Evolutionary conservation across 192 early-diverging fungal genomes (phyloP), one percentile per base, ranked within the genome.

Genomic region (Diversispora epigaea): DNA sequence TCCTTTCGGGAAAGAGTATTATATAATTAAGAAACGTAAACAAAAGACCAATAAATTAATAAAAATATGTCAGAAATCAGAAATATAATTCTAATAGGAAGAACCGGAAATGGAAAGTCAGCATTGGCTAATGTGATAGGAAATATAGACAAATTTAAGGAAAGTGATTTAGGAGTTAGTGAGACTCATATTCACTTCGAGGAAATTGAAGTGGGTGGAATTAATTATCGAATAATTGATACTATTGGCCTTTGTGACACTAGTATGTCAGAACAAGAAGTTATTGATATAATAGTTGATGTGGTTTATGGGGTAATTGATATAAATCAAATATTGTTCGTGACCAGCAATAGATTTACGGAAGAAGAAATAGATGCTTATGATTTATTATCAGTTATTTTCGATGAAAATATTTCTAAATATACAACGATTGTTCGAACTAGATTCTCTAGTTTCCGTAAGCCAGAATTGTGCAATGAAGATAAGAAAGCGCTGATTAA

Each of bases 391-490:
- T 41, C 22, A 41, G 47, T 71, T 71, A 57, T 71, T 57, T 71
- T 71, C 21, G 69, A 43, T 43, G 55, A 71, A 44, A 15, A 2
- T 46, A 44, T 71, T 58, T 41, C 25, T 71, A 8, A 58, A 12
- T 57, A 71, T 40, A 71, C 69, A 10, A 71, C 69, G 15, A 54
- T 71, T 39, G 54, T 71, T 12, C 50, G 52, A 57, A 71, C 69
- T 41, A 54, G 41, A 17, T 54, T 57, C 17, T 5, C 22, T 22
- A 7, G 32, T 45, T 71, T 71, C 57, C 14, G 47, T 21, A n/a
- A 12, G 6, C 9, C 47, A 40, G 40, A n/a, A 43, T 41, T 43
- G 25, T 43, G 50, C 44, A 3, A 71, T 39, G 55, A n/a, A 11
- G 52, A 71, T 71, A 39, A 6, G 7, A 40, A 71, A 57, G n/a